A percentile compares a stretch with the other conserved stretches of the same genome.
Conservation (phyloP, 208 protist species). For the Phytomonas francai region DNA sequence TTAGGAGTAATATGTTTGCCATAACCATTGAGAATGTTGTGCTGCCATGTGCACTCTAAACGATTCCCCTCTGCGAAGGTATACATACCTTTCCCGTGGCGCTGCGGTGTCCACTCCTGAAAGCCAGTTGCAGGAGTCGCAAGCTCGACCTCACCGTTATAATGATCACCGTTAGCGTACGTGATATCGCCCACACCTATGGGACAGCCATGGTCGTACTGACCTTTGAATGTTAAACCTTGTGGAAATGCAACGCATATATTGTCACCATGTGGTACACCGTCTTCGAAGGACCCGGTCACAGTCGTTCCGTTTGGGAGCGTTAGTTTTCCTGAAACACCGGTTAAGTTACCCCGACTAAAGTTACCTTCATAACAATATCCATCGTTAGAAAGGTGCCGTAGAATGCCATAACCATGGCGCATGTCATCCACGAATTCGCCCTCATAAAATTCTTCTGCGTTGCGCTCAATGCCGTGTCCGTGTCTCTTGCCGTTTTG, state of each 20-base stretch:
- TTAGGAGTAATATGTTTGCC: constrained; percentile 45
- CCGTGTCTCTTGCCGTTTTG: constrained; percentile 35
- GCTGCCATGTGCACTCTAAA: constrained; percentile 66
- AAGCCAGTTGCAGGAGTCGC: constrained; percentile 3
- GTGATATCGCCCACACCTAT: constrained; percentile 27
- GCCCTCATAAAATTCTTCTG: constrained; percentile 44
- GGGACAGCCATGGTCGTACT: constrained; percentile 31
- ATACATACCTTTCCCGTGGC: constrained; percentile 58
- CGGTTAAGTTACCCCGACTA: constrained; percentile 20
- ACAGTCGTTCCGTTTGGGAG: constrained; percentile 58
- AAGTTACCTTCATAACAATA: constrained; percentile 45
- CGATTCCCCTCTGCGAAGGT: constrained; percentile 68
- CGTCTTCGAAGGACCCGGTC: constrained; percentile 53
- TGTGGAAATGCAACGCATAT: constrained; percentile 17
- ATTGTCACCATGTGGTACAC: constrained; percentile 27
- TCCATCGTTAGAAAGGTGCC: constrained; percentile 11
- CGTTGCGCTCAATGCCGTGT: constrained; percentile 21
- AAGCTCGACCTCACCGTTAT: constrained; percentile 52
- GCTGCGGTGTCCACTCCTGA: constrained; percentile 30
- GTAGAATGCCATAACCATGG: constrained; percentile 43
- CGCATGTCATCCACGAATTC: constrained; percentile 35
- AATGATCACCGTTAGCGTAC: constrained; percentile 68
- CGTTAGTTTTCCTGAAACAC: constrained; percentile 34
- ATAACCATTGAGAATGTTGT: constrained; percentile 68
- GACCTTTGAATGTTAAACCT: constrained; percentile 31